phyloP scores from a whole-genome alignment of 129 eudicot species.

The Arctium minus region DNA sequence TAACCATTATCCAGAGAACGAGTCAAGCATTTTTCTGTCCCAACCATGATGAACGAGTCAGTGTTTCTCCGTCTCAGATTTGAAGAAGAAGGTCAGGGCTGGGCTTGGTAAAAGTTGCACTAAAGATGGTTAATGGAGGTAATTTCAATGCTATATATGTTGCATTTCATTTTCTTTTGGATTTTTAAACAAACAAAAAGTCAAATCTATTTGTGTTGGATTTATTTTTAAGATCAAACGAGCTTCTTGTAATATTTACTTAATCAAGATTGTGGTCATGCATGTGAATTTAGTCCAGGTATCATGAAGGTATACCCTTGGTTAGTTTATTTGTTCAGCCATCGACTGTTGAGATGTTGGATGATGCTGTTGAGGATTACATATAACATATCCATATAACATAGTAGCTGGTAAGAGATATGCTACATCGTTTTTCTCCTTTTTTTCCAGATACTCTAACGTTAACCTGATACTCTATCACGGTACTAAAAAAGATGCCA shows the following conservation, averaged over 20 bases:
- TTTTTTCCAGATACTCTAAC: background rate
- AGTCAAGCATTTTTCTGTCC: no score
- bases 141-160: no score
- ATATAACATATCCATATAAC: constrained; percentile 46
- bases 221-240: background rate
- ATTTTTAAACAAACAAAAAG: no score
- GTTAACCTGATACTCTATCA: background rate
- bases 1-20: no score
- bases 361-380: constrained; percentile 85
- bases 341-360: constrained; percentile 86
- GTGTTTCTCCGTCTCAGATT: no score
- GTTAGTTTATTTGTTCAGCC: constrained; percentile 73
- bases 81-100: no score
- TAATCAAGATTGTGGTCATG: constrained; percentile 30
- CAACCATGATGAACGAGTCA: no score
- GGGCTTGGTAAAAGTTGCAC: no score
- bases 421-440: background rate
- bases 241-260: constrained; percentile 14
- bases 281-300: constrained; percentile 68
- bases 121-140: no score
- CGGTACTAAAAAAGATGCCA: background rate
- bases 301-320: constrained; percentile 88
- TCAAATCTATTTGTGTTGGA: background rate
- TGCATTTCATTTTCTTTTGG: no score
- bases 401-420: constrained; percentile 76